Percentiles rank a stretch among this genome's conserved stretches.
phyloP scores from a whole-genome alignment of 768 basidiomycete genomes.

The Lentinula sp. region DNA sequence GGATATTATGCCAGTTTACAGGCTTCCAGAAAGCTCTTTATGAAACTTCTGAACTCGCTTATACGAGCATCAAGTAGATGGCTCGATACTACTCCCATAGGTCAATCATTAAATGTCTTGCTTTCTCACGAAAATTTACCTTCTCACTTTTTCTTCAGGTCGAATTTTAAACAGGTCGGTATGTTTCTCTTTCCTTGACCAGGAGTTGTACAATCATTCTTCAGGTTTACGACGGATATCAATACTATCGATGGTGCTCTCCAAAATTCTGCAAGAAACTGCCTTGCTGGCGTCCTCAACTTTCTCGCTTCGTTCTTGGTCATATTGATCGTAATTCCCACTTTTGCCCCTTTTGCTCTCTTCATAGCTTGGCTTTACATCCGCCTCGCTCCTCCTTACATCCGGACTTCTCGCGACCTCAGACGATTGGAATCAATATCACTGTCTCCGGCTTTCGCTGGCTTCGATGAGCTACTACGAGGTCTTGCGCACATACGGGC shows the following conservation, averaged over 20 bases:
- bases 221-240: slow-evolving; percentile 68
- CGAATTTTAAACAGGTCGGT: slow-evolving; percentile 2
- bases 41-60: slow-evolving; percentile 44
- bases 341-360: slow-evolving; percentile 59
- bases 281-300: slow-evolving; percentile 50
- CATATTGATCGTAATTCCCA: slow-evolving; percentile 56
- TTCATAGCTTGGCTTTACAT: slow-evolving; percentile 68
- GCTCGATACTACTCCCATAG: slow-evolving; percentile 72
- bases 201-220: not conserved
- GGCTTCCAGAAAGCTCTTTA: slow-evolving; percentile 58
- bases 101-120: slow-evolving; percentile 60
- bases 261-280: slow-evolving; percentile 47
- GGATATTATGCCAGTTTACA: slow-evolving; percentile 68
- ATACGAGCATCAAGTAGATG: slow-evolving; percentile 62
- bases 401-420: slow-evolving; percentile 60
- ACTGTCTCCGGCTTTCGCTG: slow-evolving; percentile 66
- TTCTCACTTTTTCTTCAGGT: not conserved
- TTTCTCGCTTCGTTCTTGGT: slow-evolving; percentile 61
- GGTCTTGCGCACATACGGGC: slow-evolving; percentile 67
- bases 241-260: slow-evolving; percentile 66
- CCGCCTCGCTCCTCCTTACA: slow-evolving; percentile 54
- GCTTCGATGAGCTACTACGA: slow-evolving; percentile 64
- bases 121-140: not conserved
- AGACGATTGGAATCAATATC: slow-evolving; percentile 62
- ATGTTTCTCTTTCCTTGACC: not conserved